phyloP scores from a whole-genome alignment of 148 eudicot species.

The Vaccinium vitisidaea region DNA sequence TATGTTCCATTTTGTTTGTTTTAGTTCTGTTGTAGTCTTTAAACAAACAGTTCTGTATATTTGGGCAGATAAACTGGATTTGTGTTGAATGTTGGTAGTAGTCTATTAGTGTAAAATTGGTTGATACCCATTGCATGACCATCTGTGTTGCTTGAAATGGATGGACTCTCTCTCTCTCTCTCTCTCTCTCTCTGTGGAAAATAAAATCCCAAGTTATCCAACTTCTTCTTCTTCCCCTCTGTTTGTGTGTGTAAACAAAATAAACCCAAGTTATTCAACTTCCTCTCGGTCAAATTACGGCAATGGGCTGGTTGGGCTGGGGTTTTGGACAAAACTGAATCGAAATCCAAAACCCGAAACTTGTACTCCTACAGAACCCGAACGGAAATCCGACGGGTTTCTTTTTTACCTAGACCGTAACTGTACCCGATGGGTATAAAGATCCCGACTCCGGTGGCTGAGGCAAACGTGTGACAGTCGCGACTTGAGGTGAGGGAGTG shows the following conservation, averaged over 20 bases:
- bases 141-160: constrained; percentile 2
- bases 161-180: not conserved
- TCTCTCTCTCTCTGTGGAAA: not conserved
- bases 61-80: constrained; percentile 3
- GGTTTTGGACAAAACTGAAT: too few relatives aligned
- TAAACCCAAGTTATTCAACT: too few relatives aligned
- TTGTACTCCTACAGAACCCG: not conserved
- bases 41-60: constrained; percentile 13
- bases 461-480: not conserved
- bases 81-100: not conserved
- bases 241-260: too few relatives aligned
- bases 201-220: too few relatives aligned
- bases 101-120: constrained; percentile 12
- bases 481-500: not conserved
- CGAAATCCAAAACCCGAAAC: not conserved
- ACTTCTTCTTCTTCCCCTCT: too few relatives aligned
- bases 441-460: not conserved
- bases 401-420: not conserved
- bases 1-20: not conserved
- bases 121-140: not conserved
- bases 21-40: constrained; percentile 10
- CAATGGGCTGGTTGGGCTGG: too few relatives aligned
- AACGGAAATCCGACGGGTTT: not conserved
- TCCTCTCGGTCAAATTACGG: not conserved
- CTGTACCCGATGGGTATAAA: not conserved